phyloP scores from a whole-genome alignment of 2,329 filamentous ascomycete genomes.

The Juglanconis juglandina region DNA sequence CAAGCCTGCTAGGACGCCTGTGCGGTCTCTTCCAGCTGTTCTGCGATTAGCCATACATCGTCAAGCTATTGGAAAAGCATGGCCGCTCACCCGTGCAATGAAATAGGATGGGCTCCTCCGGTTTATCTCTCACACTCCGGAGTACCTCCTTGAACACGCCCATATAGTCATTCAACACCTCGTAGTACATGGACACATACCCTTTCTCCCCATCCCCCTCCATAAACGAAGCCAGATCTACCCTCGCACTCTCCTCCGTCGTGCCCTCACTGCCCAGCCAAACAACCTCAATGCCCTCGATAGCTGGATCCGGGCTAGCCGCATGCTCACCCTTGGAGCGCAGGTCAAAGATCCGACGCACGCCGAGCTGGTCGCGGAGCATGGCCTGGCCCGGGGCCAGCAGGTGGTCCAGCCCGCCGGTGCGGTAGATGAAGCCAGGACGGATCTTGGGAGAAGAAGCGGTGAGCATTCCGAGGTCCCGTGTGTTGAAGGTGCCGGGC shows the following conservation, averaged over 20 bases:
- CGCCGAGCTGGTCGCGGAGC: constrained; percentile 33
- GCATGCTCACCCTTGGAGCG: constrained; percentile 43
- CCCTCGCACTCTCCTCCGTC: constrained; percentile 33
- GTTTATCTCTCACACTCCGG: constrained; percentile 45
- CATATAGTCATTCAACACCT: constrained; percentile 41
- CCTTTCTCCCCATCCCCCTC: constrained; percentile 41
- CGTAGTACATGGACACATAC: constrained; percentile 45
- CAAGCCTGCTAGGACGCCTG: constrained; percentile 48
- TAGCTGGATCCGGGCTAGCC: constrained; percentile 38
- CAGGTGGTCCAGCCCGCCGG: constrained; percentile 39
- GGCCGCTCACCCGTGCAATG: constrained; percentile 51
- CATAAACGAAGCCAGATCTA: constrained; percentile 40
- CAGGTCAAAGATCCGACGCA: constrained; percentile 50
- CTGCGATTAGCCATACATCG: neutral
- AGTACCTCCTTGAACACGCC: constrained; percentile 43
- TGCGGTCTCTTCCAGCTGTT: constrained; percentile 52
- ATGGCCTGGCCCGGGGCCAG: constrained; percentile 33
- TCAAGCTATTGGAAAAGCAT: neutral
- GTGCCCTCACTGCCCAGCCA: constrained; percentile 35
- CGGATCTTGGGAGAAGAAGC: constrained; percentile 33
- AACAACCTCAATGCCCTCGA: constrained; percentile 43
- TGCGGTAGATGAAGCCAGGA: constrained; percentile 42
- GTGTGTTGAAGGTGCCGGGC: constrained; percentile 48
- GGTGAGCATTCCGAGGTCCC: constrained; percentile 46
- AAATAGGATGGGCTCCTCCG: constrained; percentile 44